These are phyloP conservation scores for Beauveria asiatica DNA, from an alignment of 2,329 filamentous ascomycete species.

Conservation along the genomic window DNA sequence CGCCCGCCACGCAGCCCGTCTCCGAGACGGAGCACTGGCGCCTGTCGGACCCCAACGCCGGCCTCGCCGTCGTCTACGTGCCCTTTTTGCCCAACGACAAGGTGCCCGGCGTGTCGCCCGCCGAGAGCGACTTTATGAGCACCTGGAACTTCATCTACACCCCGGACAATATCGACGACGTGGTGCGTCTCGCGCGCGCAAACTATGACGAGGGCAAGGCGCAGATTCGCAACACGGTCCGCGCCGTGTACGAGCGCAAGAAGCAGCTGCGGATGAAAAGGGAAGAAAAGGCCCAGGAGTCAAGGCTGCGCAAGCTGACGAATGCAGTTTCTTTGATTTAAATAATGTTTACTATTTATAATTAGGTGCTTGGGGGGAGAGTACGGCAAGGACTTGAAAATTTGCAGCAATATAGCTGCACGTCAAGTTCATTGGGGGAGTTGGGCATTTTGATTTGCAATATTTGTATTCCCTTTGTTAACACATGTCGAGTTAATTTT, in stretches of 20 bases:
- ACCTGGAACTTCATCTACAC: slow-evolving; percentile 99
- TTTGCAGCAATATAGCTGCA: not conserved
- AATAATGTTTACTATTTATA: not conserved
- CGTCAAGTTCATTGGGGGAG: not conserved
- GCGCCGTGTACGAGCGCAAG: slow-evolving; percentile 90
- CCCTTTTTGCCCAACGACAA: slow-evolving; percentile 78
- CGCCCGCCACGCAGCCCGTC: slow-evolving; percentile 42
- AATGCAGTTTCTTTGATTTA: not conserved
- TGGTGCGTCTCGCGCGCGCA: slow-evolving; percentile 70
- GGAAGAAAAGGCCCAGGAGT: slow-evolving; percentile 25
- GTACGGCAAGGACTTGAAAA: not conserved
- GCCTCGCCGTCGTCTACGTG: slow-evolving; percentile 83
- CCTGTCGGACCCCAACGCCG: slow-evolving; percentile 64
- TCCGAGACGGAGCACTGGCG: slow-evolving; percentile 59
- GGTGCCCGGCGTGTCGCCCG: slow-evolving; percentile 74
- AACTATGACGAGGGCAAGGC: slow-evolving; percentile 81
- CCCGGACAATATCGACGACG: slow-evolving; percentile 77
- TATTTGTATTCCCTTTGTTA: slow-evolving; percentile 24
- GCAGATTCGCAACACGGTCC: slow-evolving; percentile 67
- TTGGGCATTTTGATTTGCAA: not conserved
- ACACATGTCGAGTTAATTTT: slow-evolving; percentile 12
- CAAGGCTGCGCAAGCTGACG: not conserved
- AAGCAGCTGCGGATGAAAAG: slow-evolving; percentile 55
- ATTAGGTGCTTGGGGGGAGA: not conserved
- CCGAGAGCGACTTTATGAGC: slow-evolving; percentile 74